Percentiles rank a stretch among this genome's conserved stretches.
Conservation (phyloP, 169 alveolate genomes). For the Plasmodium knowlesi region DNA sequence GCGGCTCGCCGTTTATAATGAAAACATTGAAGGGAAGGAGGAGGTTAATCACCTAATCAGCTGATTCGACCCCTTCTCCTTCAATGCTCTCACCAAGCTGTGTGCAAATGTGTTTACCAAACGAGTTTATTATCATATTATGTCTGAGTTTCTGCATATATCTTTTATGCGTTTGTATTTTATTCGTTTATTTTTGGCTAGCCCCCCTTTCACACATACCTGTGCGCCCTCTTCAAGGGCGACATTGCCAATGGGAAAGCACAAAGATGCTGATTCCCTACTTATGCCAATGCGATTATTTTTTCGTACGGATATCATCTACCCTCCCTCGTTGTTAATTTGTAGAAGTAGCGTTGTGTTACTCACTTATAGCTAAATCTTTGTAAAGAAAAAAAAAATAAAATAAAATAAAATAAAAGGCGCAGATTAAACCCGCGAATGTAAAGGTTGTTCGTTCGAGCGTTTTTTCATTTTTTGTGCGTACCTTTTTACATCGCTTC, state of each 20-base stretch:
- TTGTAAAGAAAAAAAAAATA: background rate
- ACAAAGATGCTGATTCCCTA: background rate
- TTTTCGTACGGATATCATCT: background rate
- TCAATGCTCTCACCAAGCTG: background rate
- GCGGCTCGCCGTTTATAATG: background rate
- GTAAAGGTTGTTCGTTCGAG: background rate
- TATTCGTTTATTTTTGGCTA: background rate
- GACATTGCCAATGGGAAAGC: background rate
- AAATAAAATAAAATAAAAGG: too few species aligned
- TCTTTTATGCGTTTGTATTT: background rate
- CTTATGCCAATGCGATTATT: background rate
- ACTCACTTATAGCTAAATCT: background rate
- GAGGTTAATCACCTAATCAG: background rate
- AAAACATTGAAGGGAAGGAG: background rate
- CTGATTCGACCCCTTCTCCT: background rate
- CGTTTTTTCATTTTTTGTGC: background rate
- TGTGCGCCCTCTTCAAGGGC: background rate
- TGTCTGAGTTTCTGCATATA: background rate
- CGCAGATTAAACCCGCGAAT: background rate
- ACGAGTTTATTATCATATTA: too few species aligned
- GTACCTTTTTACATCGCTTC: background rate
- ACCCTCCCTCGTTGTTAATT: background rate
- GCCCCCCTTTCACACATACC: background rate
- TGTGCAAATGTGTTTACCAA: background rate
- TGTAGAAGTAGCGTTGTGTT: background rate